Evolutionary conservation across 1,284 basidiomycete genomes (phyloP), one percentile per base, ranked within the genome.

Genomic region (Microbotryum lychnidis-dioicae): DNA sequence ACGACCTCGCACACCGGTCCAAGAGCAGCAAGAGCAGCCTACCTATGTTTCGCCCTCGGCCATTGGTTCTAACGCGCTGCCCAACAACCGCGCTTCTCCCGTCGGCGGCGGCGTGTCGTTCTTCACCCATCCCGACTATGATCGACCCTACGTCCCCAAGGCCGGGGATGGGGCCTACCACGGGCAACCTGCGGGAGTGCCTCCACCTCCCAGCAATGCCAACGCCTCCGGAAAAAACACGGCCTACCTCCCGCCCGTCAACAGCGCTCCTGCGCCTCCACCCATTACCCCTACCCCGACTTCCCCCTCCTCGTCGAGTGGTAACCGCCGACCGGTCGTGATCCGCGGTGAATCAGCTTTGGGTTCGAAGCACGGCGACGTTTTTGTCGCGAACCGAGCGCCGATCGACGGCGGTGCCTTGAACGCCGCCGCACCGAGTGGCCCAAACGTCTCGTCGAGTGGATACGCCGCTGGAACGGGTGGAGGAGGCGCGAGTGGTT

Each of bases 361-460:
- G 44, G 67, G 67, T 0, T 57, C 56, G 31, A 68, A 63, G 52
- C 49, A 68, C 57, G 67, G 67, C 46, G 67, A 68, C 53, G 23
- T 68, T 9, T 52, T 46, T 46, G 62, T 64, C 16, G 42, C 59
- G 2, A 29, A 49, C 6, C 51, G 51, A 53, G 51, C 51, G 2
- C 25, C 51, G n/a, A 44, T 50, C 37, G 25, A 31, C 37, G 50
- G 47, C 25, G 21, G 6, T 55, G 18, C 50, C 48, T 20, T 51
- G 23, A 18, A 48, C 29, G 5, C 59, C 55, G 16, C 25, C 49
- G 8, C 50, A 54, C n/a, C 50, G 57, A 4, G 20, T 47, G 23
- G 9, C 12, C 20, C 10, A 9, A 48, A n/a, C 44, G 51, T 44
- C 44, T 23, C 21, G 53, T 23, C 47, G 42, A 31, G 18, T 47